Percentiles rank a stretch among this genome's conserved stretches.
These are phyloP conservation scores for Eucalyptus curtisii DNA, from an alignment of 345 rosid genomes.

Conservation along the genomic window DNA sequence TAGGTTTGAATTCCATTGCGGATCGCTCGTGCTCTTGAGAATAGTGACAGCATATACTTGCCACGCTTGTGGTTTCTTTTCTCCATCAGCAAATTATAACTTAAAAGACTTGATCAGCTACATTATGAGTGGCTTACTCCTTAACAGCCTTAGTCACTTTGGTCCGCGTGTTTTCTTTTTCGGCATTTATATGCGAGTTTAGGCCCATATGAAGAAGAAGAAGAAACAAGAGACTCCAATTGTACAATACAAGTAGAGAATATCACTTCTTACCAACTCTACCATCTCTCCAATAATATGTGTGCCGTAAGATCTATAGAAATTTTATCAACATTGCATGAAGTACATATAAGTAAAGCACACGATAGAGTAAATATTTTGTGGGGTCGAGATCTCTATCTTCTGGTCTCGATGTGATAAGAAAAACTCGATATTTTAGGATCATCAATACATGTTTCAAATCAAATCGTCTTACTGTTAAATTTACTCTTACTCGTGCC, in stretches of 20 bases:
- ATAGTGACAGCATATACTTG: background rate
- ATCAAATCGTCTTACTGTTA: background rate
- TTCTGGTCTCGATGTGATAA: background rate
- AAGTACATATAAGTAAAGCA: background rate
- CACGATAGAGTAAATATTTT: background rate
- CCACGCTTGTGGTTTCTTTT: background rate
- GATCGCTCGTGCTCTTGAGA: background rate
- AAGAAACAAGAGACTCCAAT: background rate
- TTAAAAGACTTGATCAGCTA: background rate
- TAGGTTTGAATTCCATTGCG: background rate
- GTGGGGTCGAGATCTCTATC: background rate
- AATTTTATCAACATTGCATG: background rate
- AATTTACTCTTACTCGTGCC: background rate
- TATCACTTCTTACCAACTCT: background rate
- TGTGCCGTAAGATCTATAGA: background rate
- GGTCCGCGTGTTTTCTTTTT: background rate
- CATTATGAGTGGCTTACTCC: background rate
- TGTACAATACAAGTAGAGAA: background rate
- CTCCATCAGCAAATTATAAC: background rate
- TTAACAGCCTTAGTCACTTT: background rate
- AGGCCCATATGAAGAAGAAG: background rate
- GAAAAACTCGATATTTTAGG: background rate
- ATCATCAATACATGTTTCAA: background rate
- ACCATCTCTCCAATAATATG: background rate
- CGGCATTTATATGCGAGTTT: background rate